These are phyloP conservation scores for Coelastrella sp. DNA, from an alignment of 139 green algal species.

Conservation along the genomic window DNA sequence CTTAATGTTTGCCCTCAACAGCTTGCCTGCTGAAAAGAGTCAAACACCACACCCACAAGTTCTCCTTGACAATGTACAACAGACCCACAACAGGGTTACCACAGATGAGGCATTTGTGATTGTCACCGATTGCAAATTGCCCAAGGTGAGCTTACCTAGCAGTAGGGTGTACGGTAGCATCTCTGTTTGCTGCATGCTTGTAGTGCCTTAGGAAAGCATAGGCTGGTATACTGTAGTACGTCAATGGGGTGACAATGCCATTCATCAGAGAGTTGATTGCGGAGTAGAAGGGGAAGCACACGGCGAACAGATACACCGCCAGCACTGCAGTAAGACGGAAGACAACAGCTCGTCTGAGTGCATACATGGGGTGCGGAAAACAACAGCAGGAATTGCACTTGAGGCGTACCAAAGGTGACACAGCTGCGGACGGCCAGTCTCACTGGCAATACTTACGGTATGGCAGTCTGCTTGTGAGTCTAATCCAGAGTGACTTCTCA, in stretches of 20 bases:
- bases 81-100: too few relatives aligned
- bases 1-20: background rate
- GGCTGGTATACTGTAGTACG: background rate
- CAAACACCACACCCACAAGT: background rate
- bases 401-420: background rate
- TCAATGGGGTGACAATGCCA: background rate
- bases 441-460: background rate
- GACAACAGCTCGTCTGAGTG: background rate
- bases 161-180: background rate
- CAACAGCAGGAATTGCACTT: background rate
- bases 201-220: background rate
- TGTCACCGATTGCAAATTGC: too few relatives aligned
- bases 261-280: slow-evolving; percentile 1
- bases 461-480: background rate
- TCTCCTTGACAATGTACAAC: background rate
- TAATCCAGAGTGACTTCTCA: background rate
- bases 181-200: background rate
- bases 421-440: background rate
- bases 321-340: background rate
- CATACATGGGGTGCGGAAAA: background rate
- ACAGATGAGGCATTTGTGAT: too few relatives aligned
- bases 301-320: background rate
- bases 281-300: slow-evolving; percentile 9
- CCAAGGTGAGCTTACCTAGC: background rate
- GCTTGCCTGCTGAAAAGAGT: background rate